Evolutionary conservation across 257 asterid species (phyloP).

Genomic region (Linderniella brevidens): DNA sequence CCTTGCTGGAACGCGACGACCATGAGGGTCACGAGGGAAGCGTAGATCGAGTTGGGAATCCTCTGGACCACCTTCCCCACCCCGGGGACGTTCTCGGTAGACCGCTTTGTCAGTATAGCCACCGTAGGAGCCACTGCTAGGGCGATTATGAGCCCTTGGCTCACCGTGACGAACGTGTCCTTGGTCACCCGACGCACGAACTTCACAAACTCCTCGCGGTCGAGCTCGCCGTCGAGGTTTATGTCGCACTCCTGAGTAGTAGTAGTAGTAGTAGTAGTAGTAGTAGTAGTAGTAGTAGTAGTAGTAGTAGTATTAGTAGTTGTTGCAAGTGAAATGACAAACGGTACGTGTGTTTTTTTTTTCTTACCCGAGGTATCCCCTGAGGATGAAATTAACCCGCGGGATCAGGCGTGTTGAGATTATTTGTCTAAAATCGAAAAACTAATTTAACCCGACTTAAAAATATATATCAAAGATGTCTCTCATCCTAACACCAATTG

Average conservation of each 20-base stretch:
- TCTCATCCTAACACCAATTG: no score
- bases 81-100: constrained; percentile 77
- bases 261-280: no score
- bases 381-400: no score
- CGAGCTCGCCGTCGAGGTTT: constrained; percentile 65
- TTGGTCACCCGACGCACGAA: constrained; percentile 45
- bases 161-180: constrained; percentile 50
- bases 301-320: background rate
- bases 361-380: no score
- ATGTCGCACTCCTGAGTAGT: constrained; percentile 50
- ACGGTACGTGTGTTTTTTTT: background rate
- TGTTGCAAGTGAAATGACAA: background rate
- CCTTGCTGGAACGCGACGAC: constrained; percentile 56
- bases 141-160: constrained; percentile 58
- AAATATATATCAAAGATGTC: no score
- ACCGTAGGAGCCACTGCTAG: constrained; percentile 84
- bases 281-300: constrained; percentile 1
- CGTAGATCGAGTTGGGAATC: constrained; percentile 62
- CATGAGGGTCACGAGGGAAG: constrained; percentile 61
- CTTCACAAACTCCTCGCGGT: constrained; percentile 55
- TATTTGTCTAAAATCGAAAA: no score
- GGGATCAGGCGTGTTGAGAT: no score
- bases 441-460: no score
- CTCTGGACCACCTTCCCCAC: constrained; percentile 74
- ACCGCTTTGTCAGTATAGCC: constrained; percentile 60